Base-by-base conservation (phyloP, 1,284 basidiomycete species). In the Coriolopsis trogii region DNA sequence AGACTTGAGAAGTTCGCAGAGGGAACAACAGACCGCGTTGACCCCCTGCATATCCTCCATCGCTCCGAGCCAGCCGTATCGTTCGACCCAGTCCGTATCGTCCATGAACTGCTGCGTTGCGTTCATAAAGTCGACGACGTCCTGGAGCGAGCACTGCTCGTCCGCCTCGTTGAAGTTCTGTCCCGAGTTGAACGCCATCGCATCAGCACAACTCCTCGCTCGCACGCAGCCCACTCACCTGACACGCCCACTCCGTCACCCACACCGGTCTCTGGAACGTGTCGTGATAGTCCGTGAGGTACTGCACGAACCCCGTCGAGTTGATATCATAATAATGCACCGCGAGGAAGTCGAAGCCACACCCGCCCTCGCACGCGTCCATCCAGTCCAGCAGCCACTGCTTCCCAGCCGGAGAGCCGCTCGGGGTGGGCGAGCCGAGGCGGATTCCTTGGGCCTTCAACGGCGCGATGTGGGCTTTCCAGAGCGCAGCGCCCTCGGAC, bases 51-150 rank as follows among this genome's bases (percentile, higher is more conserved):
- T 41, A 45, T 68, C 57, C 34, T 61, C 59, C 70, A 75, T 74
- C 10, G 73, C 74, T 6, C 75, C 76, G 51, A 75, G 78, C 73
- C 74, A 78, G n/a, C 74, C 68, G 53, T 76, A 77, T 9, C 75
- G 67, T 53, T 78, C 75, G 13, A 78, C 68, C 70, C 72, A 78
- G 18, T 63, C 58, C 2, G 72, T 70, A 15, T 44, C 55, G 40
- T 77, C 73, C 71, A 78, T 72, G 62, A 70, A 78, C 8, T 62
- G 52, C 48, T 72, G 69, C 5, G 74, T 74, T 6, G 66, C 62
- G 51, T 74, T 72, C 70, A 77, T 69, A 59, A 76, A 73, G 21
- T 65, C 45, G n/a, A 67, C 55, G 39, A 74, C 67, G 45, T 73
- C 69, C 29, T 68, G 60, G 26, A 61, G 55, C 5, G 67, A 70